Evolutionary conservation across 73 alveolate species (phyloP), one percentile per base, ranked within the genome.

Genomic region (Stentor coeruleus): DNA sequence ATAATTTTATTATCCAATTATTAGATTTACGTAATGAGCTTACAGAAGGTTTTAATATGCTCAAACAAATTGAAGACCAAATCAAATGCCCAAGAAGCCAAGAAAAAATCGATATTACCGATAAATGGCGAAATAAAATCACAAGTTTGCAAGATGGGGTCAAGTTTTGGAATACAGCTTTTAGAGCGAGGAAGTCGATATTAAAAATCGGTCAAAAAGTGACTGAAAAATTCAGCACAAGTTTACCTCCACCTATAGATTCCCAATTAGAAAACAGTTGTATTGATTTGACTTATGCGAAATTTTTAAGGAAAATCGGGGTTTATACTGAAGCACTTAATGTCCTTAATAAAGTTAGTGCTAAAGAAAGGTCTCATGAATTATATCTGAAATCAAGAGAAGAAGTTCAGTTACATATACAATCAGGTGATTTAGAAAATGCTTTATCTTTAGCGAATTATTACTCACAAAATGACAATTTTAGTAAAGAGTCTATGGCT

Each of bases 21-120:
- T 33, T 66, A 66, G 79, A 66, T 26, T 40, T 66, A 0, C n/a
- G 37, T 28, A 20, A 66, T 33, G 79, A 66, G 33, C 15, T 66
- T 31, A 28, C n/a, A 14, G 79, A 66, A 66, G 79, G 79, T 20
- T 66, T 66, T 20, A 15, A 14, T 1, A 20, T 66, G 39, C 39
- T 66, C n/a, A 66, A 33, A 66, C 49, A 20, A 1, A 20, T 66
- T 37, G 79, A 66, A 66, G 79, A 66, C 79, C 39, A 20, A 66
- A 33, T 66, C n/a, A 66, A 33, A 66, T 15, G 2, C 79, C 39
- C n/a, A 11, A 6, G 66, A 49, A 11, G 20, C 66, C 20, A 14
- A 28, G 79, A 66, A 1, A 20, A 20, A 2, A 31, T 33, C n/a
- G 79, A 66, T 0, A 66, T 20, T 31, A 66, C 33, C 39, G 37